phyloP scores from a whole-genome alignment of 345 rosid genomes.

The Boechera retrofracta region DNA sequence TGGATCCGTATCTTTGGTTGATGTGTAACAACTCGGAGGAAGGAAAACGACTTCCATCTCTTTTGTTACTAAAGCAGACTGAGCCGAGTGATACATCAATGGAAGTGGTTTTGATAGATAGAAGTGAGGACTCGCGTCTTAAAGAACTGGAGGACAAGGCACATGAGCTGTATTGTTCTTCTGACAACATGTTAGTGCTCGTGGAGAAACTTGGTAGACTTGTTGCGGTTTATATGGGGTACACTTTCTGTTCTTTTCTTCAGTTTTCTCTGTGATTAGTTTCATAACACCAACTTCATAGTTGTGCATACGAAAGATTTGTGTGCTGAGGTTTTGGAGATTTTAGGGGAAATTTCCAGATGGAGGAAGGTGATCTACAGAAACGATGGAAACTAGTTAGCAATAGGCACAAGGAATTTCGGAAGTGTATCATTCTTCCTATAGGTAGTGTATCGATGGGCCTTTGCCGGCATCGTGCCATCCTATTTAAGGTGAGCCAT shows the following conservation, averaged over 20 bases:
- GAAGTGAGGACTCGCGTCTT: constrained; percentile 71
- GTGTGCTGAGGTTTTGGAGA: constrained; percentile 41
- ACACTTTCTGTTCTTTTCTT: constrained; percentile 15
- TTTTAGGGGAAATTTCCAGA: constrained; percentile 74
- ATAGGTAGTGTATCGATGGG: constrained; percentile 86
- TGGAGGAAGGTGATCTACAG: constrained; percentile 85
- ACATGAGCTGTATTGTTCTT: constrained; percentile 71
- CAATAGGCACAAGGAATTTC: constrained; percentile 68
- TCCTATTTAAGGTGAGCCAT: constrained; percentile 79
- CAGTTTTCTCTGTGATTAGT: background rate
- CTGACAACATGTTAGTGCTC: constrained; percentile 68
- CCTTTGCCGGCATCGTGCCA: constrained; percentile 95
- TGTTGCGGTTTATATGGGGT: constrained; percentile 95
- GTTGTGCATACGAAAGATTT: background rate
- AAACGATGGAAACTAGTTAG: constrained; percentile 78
- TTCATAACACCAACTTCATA: constrained; percentile 1
- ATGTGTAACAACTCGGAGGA: constrained; percentile 82
- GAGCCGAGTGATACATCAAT: constrained; percentile 72
- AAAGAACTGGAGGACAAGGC: constrained; percentile 90
- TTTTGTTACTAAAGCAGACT: constrained; percentile 69
- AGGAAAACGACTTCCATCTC: constrained; percentile 70
- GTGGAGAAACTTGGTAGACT: constrained; percentile 87
- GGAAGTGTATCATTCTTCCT: constrained; percentile 81
- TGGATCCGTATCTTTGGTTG: constrained; percentile 92
- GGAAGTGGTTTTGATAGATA: constrained; percentile 90